Conservation (phyloP, 345 rosid species). For the Corchorus olitorius region DNA sequence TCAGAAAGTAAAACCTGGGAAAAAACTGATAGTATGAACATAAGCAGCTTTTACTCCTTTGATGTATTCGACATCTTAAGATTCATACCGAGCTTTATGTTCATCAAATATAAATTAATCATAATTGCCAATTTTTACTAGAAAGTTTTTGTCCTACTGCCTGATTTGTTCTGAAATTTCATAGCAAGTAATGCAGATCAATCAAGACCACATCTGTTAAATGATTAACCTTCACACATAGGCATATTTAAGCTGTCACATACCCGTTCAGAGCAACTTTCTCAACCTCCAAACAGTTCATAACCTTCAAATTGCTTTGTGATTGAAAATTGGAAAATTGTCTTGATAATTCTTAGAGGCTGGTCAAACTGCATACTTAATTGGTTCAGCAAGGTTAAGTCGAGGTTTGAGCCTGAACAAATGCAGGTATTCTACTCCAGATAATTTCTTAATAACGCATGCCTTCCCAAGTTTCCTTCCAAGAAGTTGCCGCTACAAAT, state of each 20-base stretch:
- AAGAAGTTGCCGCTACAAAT: not conserved
- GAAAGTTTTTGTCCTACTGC: not conserved
- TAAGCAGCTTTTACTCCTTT: not conserved
- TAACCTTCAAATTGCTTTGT: not conserved
- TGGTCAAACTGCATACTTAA: not conserved
- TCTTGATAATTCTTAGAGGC: not conserved
- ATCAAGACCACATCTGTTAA: not conserved
- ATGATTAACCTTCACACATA: too few species aligned
- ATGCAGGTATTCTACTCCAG: not conserved
- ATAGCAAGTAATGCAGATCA: not conserved
- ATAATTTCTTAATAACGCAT: not conserved
- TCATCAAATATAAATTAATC: not conserved
- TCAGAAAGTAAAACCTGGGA: not conserved
- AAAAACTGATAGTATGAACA: not conserved
- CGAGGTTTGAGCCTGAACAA: conserved; percentile 1
- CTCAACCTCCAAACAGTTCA: not conserved
- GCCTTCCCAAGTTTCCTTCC: not conserved
- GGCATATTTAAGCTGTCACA: not conserved
- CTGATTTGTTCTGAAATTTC: not conserved
- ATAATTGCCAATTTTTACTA: not conserved
- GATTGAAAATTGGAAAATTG: not conserved
- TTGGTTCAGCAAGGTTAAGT: not conserved
- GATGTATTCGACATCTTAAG: not conserved
- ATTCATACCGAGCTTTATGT: not conserved
- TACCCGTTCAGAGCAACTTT: not conserved